A percentile compares a stretch with the other conserved stretches of the same genome.
phyloP scores from a whole-genome alignment of 345 rosid genomes.

The Lepidium sativum region DNA sequence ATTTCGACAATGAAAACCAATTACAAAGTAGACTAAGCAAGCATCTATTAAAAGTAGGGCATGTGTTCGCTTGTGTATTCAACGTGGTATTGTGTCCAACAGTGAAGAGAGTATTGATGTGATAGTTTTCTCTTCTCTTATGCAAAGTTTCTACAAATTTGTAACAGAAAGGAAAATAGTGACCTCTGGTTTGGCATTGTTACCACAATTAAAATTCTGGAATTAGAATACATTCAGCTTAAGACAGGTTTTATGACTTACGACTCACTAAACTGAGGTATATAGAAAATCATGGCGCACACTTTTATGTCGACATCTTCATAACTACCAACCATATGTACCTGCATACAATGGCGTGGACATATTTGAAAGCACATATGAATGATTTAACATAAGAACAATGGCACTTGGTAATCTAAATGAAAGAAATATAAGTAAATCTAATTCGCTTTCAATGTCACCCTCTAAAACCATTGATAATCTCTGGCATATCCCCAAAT shows the following conservation, averaged over 20 bases:
- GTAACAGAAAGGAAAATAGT: conserved; percentile 59
- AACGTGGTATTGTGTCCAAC: conserved; percentile 65
- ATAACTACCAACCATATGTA: conserved; percentile 77
- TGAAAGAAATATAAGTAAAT: conserved; percentile 37
- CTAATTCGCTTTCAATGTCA: conserved; percentile 39
- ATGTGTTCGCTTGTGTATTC: conserved; percentile 51
- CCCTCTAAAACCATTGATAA: conserved; percentile 37
- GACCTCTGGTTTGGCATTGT: conserved; percentile 29
- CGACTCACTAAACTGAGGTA: neutral
- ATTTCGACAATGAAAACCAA: neutral
- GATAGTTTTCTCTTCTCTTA: conserved; percentile 63
- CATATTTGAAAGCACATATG: neutral
- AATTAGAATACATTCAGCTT: conserved; percentile 31
- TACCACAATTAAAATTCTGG: conserved; percentile 35
- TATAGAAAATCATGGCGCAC: conserved; percentile 19
- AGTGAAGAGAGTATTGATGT: conserved; percentile 48
- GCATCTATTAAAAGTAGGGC: conserved; percentile 60
- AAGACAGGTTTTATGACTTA: neutral
- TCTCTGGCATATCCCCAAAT: conserved; percentile 64
- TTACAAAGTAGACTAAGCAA: conserved; percentile 38
- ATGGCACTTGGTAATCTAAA: neutral
- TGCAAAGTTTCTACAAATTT: conserved; percentile 57
- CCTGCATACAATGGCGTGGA: conserved; percentile 27
- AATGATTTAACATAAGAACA: neutral
- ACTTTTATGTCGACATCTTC: conserved; percentile 56